phyloP scores from a whole-genome alignment of 2,329 filamentous ascomycete genomes.

The Moelleriella libera region DNA sequence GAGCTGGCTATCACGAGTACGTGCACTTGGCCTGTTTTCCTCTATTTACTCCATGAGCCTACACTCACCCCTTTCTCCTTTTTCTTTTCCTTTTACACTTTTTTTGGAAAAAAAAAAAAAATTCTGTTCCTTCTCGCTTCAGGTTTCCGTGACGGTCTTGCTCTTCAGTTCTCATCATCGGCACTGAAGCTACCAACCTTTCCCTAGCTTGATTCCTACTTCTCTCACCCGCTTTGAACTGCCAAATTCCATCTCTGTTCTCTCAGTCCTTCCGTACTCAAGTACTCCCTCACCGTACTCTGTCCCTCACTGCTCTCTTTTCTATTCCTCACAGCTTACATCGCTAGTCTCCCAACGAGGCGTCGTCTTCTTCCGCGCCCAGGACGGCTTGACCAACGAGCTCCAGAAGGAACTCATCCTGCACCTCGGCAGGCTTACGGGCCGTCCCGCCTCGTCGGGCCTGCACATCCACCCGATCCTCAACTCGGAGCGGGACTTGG shows the following conservation, averaged over 20 bases:
- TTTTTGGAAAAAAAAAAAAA: background rate
- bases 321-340: no score
- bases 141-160: no score
- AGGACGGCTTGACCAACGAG: conserved; percentile 45
- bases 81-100: background rate
- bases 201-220: background rate
- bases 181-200: no score
- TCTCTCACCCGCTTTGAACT: background rate
- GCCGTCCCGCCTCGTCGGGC: conserved; percentile 38
- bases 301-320: no score
- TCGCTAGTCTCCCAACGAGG: conserved; percentile 49
- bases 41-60: no score
- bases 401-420: conserved; percentile 53
- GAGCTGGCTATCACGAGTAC: conserved; percentile 55
- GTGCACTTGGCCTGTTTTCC: no score
- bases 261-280: no score
- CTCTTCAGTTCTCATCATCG: no score
- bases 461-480: conserved; percentile 47
- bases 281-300: no score
- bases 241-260: no score
- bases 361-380: conserved; percentile 56
- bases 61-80: conserved; percentile 5
- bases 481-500: conserved; percentile 37
- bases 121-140: no score
- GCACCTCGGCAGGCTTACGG: conserved; percentile 41